These are phyloP conservation scores for Cnidoscolus chayamansa DNA, from an alignment of 441 rosid species.

Conservation along the genomic window DNA sequence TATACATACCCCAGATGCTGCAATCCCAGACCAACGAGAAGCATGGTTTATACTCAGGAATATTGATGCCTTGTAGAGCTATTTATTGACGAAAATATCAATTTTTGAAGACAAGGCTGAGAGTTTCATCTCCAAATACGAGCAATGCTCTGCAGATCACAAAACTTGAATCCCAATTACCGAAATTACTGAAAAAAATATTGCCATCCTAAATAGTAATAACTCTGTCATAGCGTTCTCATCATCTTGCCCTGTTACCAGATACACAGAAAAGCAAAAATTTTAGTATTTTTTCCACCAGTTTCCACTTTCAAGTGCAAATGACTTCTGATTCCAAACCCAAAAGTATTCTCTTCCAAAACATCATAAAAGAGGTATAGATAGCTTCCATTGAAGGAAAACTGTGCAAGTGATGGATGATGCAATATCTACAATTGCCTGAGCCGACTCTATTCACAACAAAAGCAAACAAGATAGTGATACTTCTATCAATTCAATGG, in stretches of 20 bases:
- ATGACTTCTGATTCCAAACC: not conserved
- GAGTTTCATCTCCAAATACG: not conserved
- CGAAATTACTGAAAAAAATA: not conserved
- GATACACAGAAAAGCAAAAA: not conserved
- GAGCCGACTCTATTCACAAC: not conserved
- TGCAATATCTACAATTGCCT: constrained; percentile 5
- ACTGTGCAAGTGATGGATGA: not conserved
- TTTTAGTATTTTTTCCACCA: not conserved
- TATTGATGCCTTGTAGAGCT: not conserved
- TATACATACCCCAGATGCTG: constrained; percentile 2
- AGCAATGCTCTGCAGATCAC: not conserved
- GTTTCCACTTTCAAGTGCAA: not conserved
- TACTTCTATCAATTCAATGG: not conserved
- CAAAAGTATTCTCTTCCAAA: not conserved
- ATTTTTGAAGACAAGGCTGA: not conserved
- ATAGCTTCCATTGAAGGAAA: not conserved
- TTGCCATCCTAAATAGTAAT: not conserved
- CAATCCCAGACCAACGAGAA: not conserved
- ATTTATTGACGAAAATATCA: too few relatives aligned
- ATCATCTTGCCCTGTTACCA: constrained; percentile 21
- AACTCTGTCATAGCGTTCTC: constrained; percentile 12
- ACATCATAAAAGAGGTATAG: not conserved
- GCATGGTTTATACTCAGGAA: not conserved
- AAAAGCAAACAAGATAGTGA: not conserved
- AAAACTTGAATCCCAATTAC: too few relatives aligned